Conservation (phyloP, 768 basidiomycete species). For the Phylloporus scabripes region DNA sequence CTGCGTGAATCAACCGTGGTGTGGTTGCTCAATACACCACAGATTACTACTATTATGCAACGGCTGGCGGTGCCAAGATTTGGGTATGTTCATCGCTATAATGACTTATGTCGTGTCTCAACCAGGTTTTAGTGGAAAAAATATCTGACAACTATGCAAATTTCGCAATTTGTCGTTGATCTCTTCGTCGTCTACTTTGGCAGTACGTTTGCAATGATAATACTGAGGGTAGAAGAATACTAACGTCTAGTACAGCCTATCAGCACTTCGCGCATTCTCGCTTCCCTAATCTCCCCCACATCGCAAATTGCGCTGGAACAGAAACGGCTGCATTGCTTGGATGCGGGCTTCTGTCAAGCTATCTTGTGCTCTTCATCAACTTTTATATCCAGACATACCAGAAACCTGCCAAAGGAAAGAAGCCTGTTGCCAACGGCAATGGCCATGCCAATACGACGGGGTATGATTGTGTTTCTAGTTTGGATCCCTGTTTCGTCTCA, state of each 20-base stretch:
- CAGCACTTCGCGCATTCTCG: constrained; percentile 70
- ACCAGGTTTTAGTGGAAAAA: constrained; percentile 81
- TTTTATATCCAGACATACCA: constrained; percentile 87
- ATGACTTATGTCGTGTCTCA: constrained; percentile 1
- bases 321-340: constrained; percentile 87
- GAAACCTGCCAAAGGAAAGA: constrained; percentile 45
- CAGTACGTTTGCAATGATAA: constrained; percentile 50
- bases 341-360: constrained; percentile 81
- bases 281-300: constrained; percentile 57
- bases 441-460: constrained; percentile 37
- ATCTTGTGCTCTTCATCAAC: constrained; percentile 93
- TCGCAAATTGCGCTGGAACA: constrained; percentile 83
- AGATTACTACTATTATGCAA: constrained; percentile 99
- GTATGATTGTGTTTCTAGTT: constrained; percentile 15
- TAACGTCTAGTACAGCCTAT: constrained; percentile 47
- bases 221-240: constrained; percentile 1
- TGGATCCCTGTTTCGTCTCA: not conserved
- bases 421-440: constrained; percentile 37
- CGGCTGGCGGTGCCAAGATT: constrained; percentile 92
- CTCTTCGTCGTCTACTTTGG: constrained; percentile 90
- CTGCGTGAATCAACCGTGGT: not conserved
- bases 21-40: constrained; percentile 1
- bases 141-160: constrained; percentile 95
- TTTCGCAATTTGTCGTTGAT: constrained; percentile 93
- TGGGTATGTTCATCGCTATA: constrained; percentile 58